phyloP scores from a whole-genome alignment of 2,329 filamentous ascomycete species.

The Elsinoe batatas region DNA sequence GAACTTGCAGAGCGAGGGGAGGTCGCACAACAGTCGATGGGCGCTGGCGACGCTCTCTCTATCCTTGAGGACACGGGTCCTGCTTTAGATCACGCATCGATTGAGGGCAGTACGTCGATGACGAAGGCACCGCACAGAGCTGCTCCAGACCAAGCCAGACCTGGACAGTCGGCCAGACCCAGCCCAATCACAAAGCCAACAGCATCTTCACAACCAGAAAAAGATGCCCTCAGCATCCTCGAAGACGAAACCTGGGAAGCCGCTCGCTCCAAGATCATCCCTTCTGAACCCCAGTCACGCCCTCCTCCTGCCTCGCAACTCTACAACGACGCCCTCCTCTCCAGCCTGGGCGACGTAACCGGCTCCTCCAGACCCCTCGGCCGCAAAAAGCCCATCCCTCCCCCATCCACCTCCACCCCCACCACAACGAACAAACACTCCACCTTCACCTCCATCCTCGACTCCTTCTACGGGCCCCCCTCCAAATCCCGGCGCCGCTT shows the following conservation, averaged over 20 bases:
- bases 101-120: too few relatives aligned
- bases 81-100: too few relatives aligned
- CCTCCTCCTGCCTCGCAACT: background rate
- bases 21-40: too few relatives aligned
- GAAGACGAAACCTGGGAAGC: background rate
- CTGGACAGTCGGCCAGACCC: too few relatives aligned
- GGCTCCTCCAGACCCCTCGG: conserved; percentile 12
- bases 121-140: too few relatives aligned
- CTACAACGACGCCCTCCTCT: conserved; percentile 2
- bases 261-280: background rate
- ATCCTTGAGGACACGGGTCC: too few relatives aligned
- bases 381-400: conserved; percentile 16
- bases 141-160: too few relatives aligned
- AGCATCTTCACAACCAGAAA: too few relatives aligned
- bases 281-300: background rate
- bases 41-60: too few relatives aligned
- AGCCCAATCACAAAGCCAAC: too few relatives aligned
- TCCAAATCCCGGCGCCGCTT: background rate
- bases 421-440: conserved; percentile 11
- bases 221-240: background rate
- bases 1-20: background rate
- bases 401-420: conserved; percentile 14
- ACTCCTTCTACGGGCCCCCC: conserved; percentile 9
- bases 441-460: conserved; percentile 15
- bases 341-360: background rate